Evolutionary conservation across 2,329 filamentous ascomycete genomes (phyloP), one percentile per base, ranked within the genome.

Genomic region (Aureobasidium subglaciale): DNA sequence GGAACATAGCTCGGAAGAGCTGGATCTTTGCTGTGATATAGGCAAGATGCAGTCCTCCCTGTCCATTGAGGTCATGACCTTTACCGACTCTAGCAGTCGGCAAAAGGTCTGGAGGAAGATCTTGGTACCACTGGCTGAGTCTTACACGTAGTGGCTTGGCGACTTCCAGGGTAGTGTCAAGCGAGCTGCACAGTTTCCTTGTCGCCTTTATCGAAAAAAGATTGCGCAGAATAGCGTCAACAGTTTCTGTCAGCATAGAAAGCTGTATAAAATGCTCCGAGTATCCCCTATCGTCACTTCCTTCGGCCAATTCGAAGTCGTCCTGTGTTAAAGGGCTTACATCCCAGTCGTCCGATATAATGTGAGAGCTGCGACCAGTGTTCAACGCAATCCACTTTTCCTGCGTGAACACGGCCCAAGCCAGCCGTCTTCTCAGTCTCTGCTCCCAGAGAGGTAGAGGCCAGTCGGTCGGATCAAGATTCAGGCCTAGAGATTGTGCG

Each of bases 391-490:
- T 76, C 81, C 79, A 84, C 62, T 80, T 82, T 59, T 86, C 83
- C 63, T 86, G 83, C 74, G 84, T 82, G 59, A 78, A 86, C 0
- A 85, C 67, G 2, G 78, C 82, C 83, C 84, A 87, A 0, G 80
- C 82, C 0, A 86, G 68, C 13, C 84, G 71, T 62, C 81, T 80
- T 13, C 84, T 72, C 16, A 86, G 69, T 0, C 82, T 79, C 54
- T 80, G 77, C 62, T 86, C 84, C 82, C 82, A 85, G 0, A 71
- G 68, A 1, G 83, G 82, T 38, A 86, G 79, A 10, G 78, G 75
- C 84, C 84, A 87, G 18, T 72, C 67, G 0, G 79, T 77, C 59
- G 81, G 83, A 63, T 86, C 82, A 1, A 84, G 71, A 54, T 84
- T 80, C 10, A 84, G 70, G 0, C 81, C 81, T 1, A 84, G 71